phyloP scores from a whole-genome alignment of 768 basidiomycete species.

The Zangia roseola region DNA sequence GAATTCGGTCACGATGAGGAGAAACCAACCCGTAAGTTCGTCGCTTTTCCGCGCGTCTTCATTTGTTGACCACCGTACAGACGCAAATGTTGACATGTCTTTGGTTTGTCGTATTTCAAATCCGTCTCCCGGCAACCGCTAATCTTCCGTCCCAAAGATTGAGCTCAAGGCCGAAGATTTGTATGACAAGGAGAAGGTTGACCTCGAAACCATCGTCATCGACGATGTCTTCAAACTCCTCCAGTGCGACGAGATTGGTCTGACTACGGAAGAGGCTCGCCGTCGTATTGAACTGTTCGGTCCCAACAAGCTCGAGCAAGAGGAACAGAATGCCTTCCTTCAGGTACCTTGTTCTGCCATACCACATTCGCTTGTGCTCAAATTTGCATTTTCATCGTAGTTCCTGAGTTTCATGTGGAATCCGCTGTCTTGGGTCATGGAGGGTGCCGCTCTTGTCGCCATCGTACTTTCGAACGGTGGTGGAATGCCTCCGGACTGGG shows the following conservation, averaged over 20 bases:
- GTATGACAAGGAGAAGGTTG: conserved; percentile 99
- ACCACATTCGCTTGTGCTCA: not conserved
- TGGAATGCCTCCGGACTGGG: conserved; percentile 86
- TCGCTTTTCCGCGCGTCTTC: not conserved
- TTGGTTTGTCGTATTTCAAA: conserved; percentile 42
- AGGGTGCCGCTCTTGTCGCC: conserved; percentile 90
- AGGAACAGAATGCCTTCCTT: conserved; percentile 89
- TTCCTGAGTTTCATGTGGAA: conserved; percentile 99
- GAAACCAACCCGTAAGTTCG: conserved; percentile 61
- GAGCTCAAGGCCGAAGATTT: conserved; percentile 91
- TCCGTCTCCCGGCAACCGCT: not conserved
- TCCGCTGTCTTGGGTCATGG: conserved; percentile 99
- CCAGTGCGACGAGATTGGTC: conserved; percentile 84
- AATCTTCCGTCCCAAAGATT: conserved; percentile 43
- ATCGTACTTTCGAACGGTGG: conserved; percentile 96
- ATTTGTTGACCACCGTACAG: conserved; percentile 35
- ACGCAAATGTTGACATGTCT: conserved; percentile 87
- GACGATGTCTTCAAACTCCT: conserved; percentile 96
- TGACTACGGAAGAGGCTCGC: conserved; percentile 66
- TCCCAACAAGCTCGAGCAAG: conserved; percentile 89
- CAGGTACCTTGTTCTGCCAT: conserved; percentile 49
- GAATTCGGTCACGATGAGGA: conserved; percentile 76
- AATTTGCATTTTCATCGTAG: conserved; percentile 34
- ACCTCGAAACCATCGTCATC: conserved; percentile 94
- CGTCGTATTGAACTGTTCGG: conserved; percentile 93